Base-by-base conservation (phyloP, 2,329 filamentous ascomycete genomes). In the Cladophialophora bantiana region DNA sequence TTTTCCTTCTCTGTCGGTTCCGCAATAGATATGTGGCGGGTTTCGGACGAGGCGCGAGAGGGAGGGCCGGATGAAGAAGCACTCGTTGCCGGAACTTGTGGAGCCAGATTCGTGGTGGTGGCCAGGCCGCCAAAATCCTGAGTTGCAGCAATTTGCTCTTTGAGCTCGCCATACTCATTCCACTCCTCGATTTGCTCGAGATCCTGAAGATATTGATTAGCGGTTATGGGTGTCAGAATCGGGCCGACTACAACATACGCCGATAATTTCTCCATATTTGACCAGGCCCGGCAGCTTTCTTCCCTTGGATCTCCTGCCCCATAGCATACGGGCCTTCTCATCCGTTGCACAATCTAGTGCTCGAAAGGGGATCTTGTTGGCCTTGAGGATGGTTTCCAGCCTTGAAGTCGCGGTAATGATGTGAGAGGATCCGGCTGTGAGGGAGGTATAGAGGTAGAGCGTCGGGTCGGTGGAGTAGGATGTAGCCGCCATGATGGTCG, bases 141-240 rank as follows among this genome's bases (percentile, higher is more conserved):
- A 55, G 77, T 74, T 62, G 74, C 80, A 52, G 83, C 84, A 73
- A 98, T 88, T 74, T 94, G 90, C 79, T 94, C 88, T 78, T 93
- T 93, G 68, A 99, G 86, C 81, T 98, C 94, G 79, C 93, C 93
- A 79, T 96, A 97, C 78, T 99, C 95, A 82, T 99, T 99, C 95
- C 94, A 98, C 77, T 99, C 95, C 80, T 99, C 95, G 70, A 98
- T 88, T 79, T 98, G 90, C 70, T 94, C 90, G 58, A 97, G 85
- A 77, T 97, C 95, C 94, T 97, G 71, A 48, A 32, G 31, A 64
- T 70, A 26, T 4, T 18, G 15, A 40, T 71, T 62, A 71, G 66
- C 65, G 59, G n/a, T 4, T 26, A 55, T 42, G 12, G 12, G 52
- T 38, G 20, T 35, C 26, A 34, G 6, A 7, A n/a, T 18, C 31